Percentiles rank a stretch among this genome's conserved stretches.
Conservation (phyloP, 257 asterid species). For the Jacaranda copaia region DNA sequence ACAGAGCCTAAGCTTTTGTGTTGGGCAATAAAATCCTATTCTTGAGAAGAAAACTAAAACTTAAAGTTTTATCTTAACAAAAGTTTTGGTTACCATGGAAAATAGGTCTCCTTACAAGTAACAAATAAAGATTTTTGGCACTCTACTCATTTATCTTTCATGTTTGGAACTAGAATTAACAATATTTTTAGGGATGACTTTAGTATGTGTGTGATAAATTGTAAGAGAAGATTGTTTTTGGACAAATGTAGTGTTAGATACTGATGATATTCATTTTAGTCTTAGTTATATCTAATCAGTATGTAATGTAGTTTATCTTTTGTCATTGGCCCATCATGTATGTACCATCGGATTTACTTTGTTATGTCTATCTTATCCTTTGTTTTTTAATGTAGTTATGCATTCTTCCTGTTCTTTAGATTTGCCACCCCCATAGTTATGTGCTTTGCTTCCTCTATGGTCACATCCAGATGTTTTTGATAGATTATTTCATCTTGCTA, state of each 20-base stretch:
- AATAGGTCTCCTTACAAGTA: too few relatives aligned
- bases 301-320: background rate
- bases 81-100: too few relatives aligned
- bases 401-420: background rate
- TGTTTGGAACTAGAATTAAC: too few relatives aligned
- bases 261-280: background rate
- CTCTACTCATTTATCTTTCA: too few relatives aligned
- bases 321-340: background rate
- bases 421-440: background rate
- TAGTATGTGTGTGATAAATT: too few relatives aligned
- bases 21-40: too few relatives aligned
- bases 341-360: background rate
- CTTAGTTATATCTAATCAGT: background rate
- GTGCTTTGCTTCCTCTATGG: conserved; percentile 38
- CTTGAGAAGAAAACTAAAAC: too few relatives aligned
- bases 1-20: too few relatives aligned
- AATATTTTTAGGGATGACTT: too few relatives aligned
- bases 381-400: background rate
- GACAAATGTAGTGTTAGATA: background rate
- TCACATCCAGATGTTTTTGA: conserved; percentile 61
- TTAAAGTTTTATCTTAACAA: too few relatives aligned
- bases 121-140: too few relatives aligned
- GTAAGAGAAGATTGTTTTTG: too few relatives aligned
- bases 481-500: conserved; percentile 52
- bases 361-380: background rate